Conservation (phyloP, 305 asterid species). For the Solanum aculeatissimum region DNA sequence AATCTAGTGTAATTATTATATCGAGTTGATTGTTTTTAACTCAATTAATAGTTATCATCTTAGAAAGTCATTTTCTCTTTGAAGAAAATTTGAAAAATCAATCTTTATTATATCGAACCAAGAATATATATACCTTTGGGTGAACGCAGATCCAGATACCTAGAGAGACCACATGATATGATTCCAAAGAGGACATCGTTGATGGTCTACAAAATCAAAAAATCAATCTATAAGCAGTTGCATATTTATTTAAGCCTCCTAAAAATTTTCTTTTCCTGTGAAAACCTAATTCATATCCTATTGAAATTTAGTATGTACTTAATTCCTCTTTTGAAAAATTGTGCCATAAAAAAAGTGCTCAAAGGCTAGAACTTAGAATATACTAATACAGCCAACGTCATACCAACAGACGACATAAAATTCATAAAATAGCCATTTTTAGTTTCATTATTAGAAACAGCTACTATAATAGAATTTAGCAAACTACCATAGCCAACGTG, state of each 20-base stretch:
- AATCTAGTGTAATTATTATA: background rate
- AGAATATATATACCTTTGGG: constrained; percentile 27
- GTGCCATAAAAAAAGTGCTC: background rate
- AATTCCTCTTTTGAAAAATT: background rate
- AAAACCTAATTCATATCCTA: background rate
- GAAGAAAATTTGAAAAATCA: background rate
- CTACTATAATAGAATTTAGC: background rate
- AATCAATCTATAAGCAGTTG: background rate
- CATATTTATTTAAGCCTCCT: background rate
- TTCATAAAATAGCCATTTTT: too few relatives aligned
- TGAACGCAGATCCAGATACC: constrained; percentile 47
- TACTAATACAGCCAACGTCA: too few relatives aligned
- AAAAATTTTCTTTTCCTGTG: background rate
- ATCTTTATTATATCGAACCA: background rate
- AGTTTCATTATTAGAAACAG: too few relatives aligned
- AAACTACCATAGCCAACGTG: background rate
- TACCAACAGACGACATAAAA: too few relatives aligned
- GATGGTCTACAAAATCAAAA: constrained; percentile 43
- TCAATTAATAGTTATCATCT: too few relatives aligned
- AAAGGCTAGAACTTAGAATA: background rate
- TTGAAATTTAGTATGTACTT: background rate
- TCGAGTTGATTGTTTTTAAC: too few relatives aligned
- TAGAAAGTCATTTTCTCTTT: too few relatives aligned
- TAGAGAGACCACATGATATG: constrained; percentile 58
- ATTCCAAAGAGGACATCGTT: constrained; percentile 80